Percentiles rank a stretch among this genome's conserved stretches.
Conservation (phyloP, 1,284 basidiomycete genomes). For the Heterobasidion irregulare region DNA sequence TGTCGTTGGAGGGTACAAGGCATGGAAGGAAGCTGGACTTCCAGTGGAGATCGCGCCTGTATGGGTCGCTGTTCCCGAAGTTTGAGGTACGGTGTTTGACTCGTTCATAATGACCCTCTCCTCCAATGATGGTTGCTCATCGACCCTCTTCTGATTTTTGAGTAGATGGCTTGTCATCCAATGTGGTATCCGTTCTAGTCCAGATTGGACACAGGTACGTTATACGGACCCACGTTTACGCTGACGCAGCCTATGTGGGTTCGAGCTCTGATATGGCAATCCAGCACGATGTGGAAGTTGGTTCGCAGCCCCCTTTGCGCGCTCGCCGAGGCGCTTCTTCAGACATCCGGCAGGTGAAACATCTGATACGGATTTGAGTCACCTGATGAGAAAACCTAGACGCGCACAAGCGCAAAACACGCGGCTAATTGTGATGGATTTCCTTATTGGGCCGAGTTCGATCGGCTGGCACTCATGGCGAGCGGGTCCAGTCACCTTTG, state of each 20-base stretch:
- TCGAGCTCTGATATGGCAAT: too few species aligned
- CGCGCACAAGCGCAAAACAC: neutral
- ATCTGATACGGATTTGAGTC: neutral
- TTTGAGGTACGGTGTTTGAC: neutral
- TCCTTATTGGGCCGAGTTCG: neutral
- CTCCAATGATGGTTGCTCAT: too few species aligned
- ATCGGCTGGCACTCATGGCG: too few species aligned
- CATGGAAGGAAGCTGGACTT: slow-evolving; percentile 59
- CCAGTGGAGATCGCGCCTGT: slow-evolving; percentile 30
- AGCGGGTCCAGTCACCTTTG: neutral
- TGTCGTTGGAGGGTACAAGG: slow-evolving; percentile 61
- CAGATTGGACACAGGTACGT: too few species aligned
- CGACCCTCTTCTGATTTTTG: neutral
- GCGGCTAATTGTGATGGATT: neutral
- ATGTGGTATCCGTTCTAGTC: too few species aligned
- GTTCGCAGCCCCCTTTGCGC: too few species aligned
- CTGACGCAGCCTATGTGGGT: too few species aligned
- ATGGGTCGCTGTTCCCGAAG: neutral
- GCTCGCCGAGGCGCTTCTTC: too few species aligned
- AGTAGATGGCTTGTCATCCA: neutral
- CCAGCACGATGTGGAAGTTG: neutral
- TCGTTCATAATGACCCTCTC: too few species aligned
- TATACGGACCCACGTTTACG: too few species aligned
- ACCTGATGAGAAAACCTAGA: neutral
- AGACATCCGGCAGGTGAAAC: neutral